phyloP scores from a whole-genome alignment of 805 yeast genomes.

The Barnettozyma vustinii region DNA sequence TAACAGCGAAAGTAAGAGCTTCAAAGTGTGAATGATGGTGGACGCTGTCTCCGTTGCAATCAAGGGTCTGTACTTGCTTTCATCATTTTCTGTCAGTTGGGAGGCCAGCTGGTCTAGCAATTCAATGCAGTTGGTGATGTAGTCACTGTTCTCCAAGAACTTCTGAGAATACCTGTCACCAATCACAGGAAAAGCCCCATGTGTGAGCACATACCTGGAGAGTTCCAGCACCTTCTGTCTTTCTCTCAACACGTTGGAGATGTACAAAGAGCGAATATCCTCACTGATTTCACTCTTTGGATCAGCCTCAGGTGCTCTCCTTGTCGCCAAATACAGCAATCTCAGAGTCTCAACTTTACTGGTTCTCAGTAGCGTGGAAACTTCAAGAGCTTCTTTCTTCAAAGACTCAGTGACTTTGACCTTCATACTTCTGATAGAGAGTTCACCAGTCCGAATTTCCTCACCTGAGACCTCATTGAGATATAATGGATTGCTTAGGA shows the following conservation, averaged over 20 bases:
- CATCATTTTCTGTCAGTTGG: conserved; percentile 6
- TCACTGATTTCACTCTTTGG: conserved; percentile 5
- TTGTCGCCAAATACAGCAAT: conserved; percentile 36
- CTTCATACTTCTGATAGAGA: conserved; percentile 36
- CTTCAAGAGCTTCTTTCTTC: conserved; percentile 34
- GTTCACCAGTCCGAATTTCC: conserved; percentile 17
- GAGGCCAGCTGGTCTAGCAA: conserved; percentile 7
- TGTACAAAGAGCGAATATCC: conserved; percentile 23
- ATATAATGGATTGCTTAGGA: conserved; percentile 11
- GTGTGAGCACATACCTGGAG: conserved; percentile 27
- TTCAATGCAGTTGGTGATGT: conserved; percentile 21
- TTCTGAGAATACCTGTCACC: conserved; percentile 19
- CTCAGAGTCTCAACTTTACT: conserved; percentile 45
- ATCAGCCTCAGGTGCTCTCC: conserved; percentile 30
- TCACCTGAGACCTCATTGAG: conserved; percentile 4
- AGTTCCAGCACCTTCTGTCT: conserved; percentile 44
- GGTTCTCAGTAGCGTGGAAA: conserved; percentile 35
- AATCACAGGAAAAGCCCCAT: conserved; percentile 20
- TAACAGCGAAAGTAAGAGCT: conserved; percentile 35
- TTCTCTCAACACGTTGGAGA: conserved; percentile 42
- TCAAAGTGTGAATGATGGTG: conserved; percentile 32
- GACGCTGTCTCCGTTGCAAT: conserved; percentile 29
- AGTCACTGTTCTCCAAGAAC: conserved; percentile 20
- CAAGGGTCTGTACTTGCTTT: conserved; percentile 12
- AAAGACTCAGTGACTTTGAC: conserved; percentile 32